A percentile compares a stretch with the other conserved stretches of the same genome.
Evolutionary conservation across 352 stramenopile species (phyloP).

Genomic region (Phytophthora chlamydospora): DNA sequence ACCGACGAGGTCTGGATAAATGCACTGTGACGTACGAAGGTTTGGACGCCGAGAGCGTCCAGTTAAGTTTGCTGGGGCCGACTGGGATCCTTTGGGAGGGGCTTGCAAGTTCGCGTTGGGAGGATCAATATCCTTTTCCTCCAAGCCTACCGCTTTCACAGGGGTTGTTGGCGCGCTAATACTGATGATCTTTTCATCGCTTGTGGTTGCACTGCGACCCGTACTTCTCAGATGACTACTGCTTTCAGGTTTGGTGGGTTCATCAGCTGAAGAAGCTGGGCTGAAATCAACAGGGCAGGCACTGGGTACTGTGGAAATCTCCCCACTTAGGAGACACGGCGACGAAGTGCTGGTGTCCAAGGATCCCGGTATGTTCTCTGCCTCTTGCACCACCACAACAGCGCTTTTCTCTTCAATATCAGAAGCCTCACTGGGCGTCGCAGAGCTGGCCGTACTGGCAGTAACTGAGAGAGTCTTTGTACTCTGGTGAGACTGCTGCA

Average conservation of each 20-base stretch:
- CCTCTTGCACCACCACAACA: conserved; percentile 2
- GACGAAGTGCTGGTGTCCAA: conserved; percentile 27
- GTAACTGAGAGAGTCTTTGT: conserved; percentile 1
- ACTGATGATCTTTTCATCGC: not conserved
- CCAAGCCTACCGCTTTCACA: not conserved
- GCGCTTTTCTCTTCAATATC: conserved; percentile 17
- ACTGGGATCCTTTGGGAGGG: conserved; percentile 17
- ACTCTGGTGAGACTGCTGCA: conserved; percentile 16
- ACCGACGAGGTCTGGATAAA: conserved; percentile 55
- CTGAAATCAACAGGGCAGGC: conserved; percentile 10
- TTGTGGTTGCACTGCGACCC: not conserved
- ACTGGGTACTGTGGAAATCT: conserved; percentile 11
- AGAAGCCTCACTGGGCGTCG: conserved; percentile 10
- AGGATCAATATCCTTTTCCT: not conserved
- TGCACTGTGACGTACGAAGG: conserved; percentile 18
- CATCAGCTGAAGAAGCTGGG: conserved; percentile 12
- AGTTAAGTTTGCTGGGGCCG: conserved; percentile 18
- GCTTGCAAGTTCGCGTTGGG: not conserved
- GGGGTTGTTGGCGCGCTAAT: conserved; percentile 8
- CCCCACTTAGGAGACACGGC: conserved; percentile 21
- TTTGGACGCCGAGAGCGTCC: conserved; percentile 10
- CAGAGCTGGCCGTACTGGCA: conserved; percentile 9
- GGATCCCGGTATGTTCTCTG: conserved; percentile 22
- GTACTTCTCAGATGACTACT: not conserved
- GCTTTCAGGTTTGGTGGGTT: not conserved